Base-by-base conservation (phyloP, 768 basidiomycete species). In the Russula emetica region DNA sequence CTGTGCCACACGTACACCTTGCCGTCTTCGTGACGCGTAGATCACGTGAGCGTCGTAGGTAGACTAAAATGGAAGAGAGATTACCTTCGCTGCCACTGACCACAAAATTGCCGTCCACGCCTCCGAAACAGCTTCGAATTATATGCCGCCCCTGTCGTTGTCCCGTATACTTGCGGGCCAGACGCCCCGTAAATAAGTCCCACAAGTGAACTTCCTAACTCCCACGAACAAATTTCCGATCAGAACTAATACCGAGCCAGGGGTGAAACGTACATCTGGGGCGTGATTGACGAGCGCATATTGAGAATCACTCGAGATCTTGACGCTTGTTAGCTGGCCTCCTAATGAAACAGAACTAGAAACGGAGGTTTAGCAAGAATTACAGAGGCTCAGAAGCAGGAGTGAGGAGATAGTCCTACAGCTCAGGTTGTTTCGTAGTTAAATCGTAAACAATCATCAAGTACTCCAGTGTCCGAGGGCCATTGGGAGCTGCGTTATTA, bases 1-100 rank as follows among this genome's bases (percentile, higher is more conserved):
- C 90, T 85, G 73, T 98, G 92, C 95, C 96, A 99, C 40, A 98
- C 84, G 76, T 98, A 97, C 51, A 98, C 88, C 66, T 90, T 90
- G 50, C 88, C 85, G 75, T 99, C 97, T 98, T 72, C 28, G 58
- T 59, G 61, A 60, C 26, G 63, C 42, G 26, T 47, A 67, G 66
- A 66, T 58, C 61, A 64, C 22, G 52, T 49, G 34, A 36, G 36
- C 6, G 11, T 36, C 55, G 58, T 58, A 50, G 58, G 38, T 59
- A 49, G 26, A 56, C 40, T 16, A 30, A 63, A 51, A 45, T n/a
- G 58, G 67, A 40, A 52, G 40, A 42, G 49, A 24, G 59, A 44
- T 36, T 67, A 92, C 96, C 96, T 85, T 98, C 96, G 71, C 94
- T 96, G 24, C 96, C 97, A 71, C 91, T 94, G 65, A 93, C 83